Base-by-base conservation (phyloP, 2,329 filamentous ascomycete species). In the Phyllosticta citriasiana region DNA sequence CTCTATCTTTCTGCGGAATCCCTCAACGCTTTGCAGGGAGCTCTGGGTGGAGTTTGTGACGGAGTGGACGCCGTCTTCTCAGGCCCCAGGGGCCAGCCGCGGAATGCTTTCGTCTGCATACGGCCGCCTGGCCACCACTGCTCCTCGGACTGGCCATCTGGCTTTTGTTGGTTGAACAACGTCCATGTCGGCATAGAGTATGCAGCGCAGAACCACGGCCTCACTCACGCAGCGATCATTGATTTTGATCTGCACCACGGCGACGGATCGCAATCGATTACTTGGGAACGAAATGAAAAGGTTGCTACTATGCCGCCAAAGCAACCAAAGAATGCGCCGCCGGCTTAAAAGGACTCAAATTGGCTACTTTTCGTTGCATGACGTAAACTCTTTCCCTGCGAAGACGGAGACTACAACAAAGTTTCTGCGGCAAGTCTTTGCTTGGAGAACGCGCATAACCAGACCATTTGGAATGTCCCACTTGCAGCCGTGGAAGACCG, bases 151-250 rank as follows among this genome's bases (percentile, higher is more conserved):
- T 87, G 88, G 67, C 94, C 94, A 0, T 97, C 93, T 2, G 94
- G 94, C 0, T 99, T 99, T 71, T 99, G 94, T 77, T 99, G 94
- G 93, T 78, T 99, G 57, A 99, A 99, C 74, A 99, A 99, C 71
- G 91, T 99, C 0, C 93, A 97, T 70, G 90, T 99, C 24, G 94
- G 93, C 0, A 96, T 99, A 65, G 89, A 95, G 73, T 89, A 99
- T 72, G 93, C 87, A 10, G 87, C 90, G 22, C 84, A 93, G 64
- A 83, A 82, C 50, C 88, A 99, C 70, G 91, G 88, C 0, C 77
- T 97, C 27, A 97, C 93, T 0, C 94, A 99, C 72, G 93, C 92
- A 0, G 94, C 91, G 10, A 97, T 76, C 61, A 72, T 76, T 33
- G 73, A 76, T 59, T 75, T 76, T 61, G 74, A 76, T 60, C 63